These are phyloP conservation scores for Tetrapyrgos nigripes DNA, from an alignment of 1,284 basidiomycete species.

Conservation along the genomic window DNA sequence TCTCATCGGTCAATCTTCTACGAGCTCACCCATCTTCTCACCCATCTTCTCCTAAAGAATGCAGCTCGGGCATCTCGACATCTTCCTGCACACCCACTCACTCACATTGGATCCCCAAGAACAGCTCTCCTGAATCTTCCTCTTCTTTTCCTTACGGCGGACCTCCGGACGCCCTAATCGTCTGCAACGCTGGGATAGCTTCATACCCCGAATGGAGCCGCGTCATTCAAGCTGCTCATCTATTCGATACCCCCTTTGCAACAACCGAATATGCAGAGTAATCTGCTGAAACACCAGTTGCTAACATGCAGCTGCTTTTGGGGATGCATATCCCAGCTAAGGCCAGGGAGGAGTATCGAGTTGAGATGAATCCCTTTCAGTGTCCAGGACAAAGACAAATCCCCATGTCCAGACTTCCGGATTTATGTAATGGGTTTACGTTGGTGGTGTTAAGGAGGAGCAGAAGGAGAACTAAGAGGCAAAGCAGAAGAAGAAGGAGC, in stretches of 20 bases:
- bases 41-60: constrained; percentile 38
- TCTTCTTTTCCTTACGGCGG: too few relatives aligned
- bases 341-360: constrained; percentile 32
- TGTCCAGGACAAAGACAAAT: constrained; percentile 43
- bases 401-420: background rate
- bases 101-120: constrained; percentile 12
- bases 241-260: constrained; percentile 16
- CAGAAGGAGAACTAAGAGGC: too few relatives aligned
- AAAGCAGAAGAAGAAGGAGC: too few relatives aligned
- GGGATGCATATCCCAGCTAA: constrained; percentile 29
- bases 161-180: constrained; percentile 42
- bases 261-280: too few relatives aligned
- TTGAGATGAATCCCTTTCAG: constrained; percentile 45
- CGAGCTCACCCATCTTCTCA: constrained; percentile 42
- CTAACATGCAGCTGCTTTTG: too few relatives aligned
- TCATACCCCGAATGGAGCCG: constrained; percentile 41
- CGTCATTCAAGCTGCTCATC: constrained; percentile 36
- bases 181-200: constrained; percentile 37
- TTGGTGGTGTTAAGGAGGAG: too few relatives aligned
- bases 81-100: constrained; percentile 38
- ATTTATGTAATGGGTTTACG: too few relatives aligned
- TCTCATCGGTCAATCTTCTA: constrained; percentile 20
- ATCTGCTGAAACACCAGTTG: too few relatives aligned
- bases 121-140: background rate
- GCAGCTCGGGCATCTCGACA: constrained; percentile 34